Evolutionary conservation across 2,329 filamentous ascomycete species (phyloP), one percentile per base, ranked within the genome.

Genomic region (Paecilomyces niveus): DNA sequence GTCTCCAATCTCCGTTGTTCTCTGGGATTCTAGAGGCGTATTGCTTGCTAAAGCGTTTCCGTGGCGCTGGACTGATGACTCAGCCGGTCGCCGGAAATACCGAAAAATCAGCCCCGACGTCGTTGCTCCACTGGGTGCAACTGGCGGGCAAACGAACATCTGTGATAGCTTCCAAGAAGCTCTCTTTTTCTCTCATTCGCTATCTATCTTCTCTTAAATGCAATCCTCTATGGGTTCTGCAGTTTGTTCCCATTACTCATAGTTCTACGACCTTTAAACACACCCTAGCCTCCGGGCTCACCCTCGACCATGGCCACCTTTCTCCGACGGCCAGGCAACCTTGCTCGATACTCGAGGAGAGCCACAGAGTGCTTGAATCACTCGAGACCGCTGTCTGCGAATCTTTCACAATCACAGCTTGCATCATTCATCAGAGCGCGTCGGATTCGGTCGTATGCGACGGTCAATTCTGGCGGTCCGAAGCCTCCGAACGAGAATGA

Each of bases 311-410:
- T 89, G 87, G 85, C 85, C 72, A 83, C 84, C 68, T 78, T 87
- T 68, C 77, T 89, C 65, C 83, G 86, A 73, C 84, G 85, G 74
- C 82, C 86, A 72, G 83, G 84, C 78, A 83, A 84, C 73, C 76
- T 89, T 71, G 83, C 84, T 76, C 82, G 83, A 72, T 79, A 85
- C 69, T 83, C 84, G 59, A 82, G 82, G 73, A 76, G 81, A 65
- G 80, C 81, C 64, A 76, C 82, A 68, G 80, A 81, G 69, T 75
- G 78, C 67, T 74, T 81, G 61, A 74, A 81, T 57, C 78, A 80
- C 68, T 75, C 78, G 62, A 77, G 78, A 75, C 69, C 77, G 70
- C 64, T 70, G 67, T 69, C 75, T 67, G 58, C 74, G 69, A 70
- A 72, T 70, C 59, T 69, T 62, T 66, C 72, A 56, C 67, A 74